Evolutionary conservation across 2,329 filamentous ascomycete species (phyloP), one percentile per base, ranked within the genome.

Genomic region (Pseudocercospora fuligena): DNA sequence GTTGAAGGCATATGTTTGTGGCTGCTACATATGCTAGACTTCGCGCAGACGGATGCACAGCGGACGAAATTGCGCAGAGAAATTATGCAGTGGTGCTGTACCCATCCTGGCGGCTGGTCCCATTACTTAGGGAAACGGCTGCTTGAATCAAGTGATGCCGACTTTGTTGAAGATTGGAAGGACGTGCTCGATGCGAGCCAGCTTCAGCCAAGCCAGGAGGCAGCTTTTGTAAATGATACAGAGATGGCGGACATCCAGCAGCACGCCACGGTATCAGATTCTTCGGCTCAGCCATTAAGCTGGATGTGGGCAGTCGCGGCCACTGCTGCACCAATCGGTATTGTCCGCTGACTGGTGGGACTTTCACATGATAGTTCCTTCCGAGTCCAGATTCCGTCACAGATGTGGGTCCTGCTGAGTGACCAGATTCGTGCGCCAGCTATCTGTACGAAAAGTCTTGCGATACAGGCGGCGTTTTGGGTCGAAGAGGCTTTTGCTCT

Each of bases 1-100:
- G 74, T 74, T 40, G 82, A 87, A 74, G 82, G 79, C 1, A 61
- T 83, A 33, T 83, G 79, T 67, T 74, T 80, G 36, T 88, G 86
- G 86, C 70, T 85, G 27, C 70, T 80, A 8, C 83, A 86, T 70
- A 76, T 87, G 9, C 70, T 85, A 27, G 74, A 74, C 5, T 60
- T 75, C 3, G 72, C 74, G 1, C 11, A 69, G 69, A 31, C 68
- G 75, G 36, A 72, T 3, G 14, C 27, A 46, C 61, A 67, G 25
- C 61, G 57, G 12, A 60, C 53, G 2, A 46, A 43, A 9, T 61
- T 72, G n/a, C 51, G 60, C 21, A 63, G 49, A 23, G 66, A 70
- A 5, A 57, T 71, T 2, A 66, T 78, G 68, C 69, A 33, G 47
- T 69, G 72, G 64, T 82, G 80, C 66, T 79, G 81, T 61, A 71